Evolutionary conservation across 805 yeast species (phyloP).

Genomic region (Aciculoconidium aculeatum): DNA sequence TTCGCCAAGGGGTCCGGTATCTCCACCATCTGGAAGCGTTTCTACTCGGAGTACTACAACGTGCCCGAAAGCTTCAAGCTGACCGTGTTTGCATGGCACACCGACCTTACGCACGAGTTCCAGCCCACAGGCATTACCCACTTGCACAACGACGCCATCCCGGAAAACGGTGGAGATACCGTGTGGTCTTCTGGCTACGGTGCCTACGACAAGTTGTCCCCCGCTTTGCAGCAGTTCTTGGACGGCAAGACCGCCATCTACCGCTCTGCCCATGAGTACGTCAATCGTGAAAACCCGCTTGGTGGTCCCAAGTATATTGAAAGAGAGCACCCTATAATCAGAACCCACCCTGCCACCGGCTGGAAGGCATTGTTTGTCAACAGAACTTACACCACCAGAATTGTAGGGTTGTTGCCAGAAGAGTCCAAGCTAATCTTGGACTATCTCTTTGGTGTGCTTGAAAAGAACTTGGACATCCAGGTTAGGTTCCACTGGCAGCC

Average conservation of each 20-base stretch:
- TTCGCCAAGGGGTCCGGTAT: conserved; percentile 7
- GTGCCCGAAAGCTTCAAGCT: conserved; percentile 2
- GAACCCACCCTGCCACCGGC: conserved; percentile 64
- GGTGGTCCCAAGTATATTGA: conserved; percentile 43
- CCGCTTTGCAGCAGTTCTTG: conserved; percentile 40
- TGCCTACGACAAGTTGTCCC: conserved; percentile 48
- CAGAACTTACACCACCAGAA: conserved; percentile 44
- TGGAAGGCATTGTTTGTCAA: conserved; percentile 54
- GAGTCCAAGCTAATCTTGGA: conserved; percentile 46
- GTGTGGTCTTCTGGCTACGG: conserved; percentile 48
- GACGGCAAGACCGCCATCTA: conserved; percentile 40
- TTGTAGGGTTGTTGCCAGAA: conserved; percentile 46
- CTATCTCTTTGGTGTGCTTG: conserved; percentile 41
- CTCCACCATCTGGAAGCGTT: conserved; percentile 7
- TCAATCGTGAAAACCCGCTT: conserved; percentile 41
- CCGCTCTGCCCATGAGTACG: conserved; percentile 36
- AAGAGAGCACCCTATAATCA: conserved; percentile 54
- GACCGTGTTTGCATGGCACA: conserved; percentile 33
- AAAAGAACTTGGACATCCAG: conserved; percentile 50
- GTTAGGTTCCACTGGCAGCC: conserved; percentile 49
- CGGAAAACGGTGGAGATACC: conserved; percentile 50
- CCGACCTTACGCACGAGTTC: conserved; percentile 50
- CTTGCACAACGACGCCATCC: conserved; percentile 47
- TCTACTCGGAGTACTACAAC: conserved; percentile 6
- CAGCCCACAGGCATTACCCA: conserved; percentile 55